Conservation (phyloP, 1,139 yeast genomes). For the Geotrichum cucujoidarum region DNA sequence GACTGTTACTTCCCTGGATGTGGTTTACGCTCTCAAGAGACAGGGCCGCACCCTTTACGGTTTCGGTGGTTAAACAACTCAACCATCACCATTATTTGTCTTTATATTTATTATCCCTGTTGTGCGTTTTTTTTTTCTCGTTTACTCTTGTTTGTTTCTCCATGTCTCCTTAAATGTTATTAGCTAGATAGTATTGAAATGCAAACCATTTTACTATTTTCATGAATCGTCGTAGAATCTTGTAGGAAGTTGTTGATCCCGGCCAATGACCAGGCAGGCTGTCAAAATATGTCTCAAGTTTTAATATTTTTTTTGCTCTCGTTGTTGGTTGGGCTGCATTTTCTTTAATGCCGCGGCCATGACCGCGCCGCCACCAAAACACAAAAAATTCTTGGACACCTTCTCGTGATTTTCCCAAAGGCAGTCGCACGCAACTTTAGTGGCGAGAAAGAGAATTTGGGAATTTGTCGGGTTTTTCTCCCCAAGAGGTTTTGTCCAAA, state of each 20-base stretch:
- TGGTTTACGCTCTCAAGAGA: slow-evolving; percentile 98
- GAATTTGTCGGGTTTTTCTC: too few species aligned
- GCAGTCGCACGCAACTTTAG: too few species aligned
- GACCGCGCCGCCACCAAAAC: too few species aligned
- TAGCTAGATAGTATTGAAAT: background rate
- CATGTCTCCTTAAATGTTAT: background rate
- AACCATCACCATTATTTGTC: background rate
- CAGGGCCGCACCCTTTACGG: slow-evolving; percentile 99
- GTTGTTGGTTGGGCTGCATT: background rate
- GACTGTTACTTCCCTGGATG: slow-evolving; percentile 98
- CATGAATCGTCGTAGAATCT: background rate
- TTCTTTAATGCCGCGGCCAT: too few species aligned
- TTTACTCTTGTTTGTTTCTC: background rate
- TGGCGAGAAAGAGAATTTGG: too few species aligned
- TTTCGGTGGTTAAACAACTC: slow-evolving; percentile 83
- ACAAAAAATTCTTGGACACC: too few species aligned
- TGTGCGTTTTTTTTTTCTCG: background rate
- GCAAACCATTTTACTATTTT: background rate
- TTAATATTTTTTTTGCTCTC: background rate
- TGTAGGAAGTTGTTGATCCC: too few species aligned
- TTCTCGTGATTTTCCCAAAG: too few species aligned
- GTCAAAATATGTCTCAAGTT: too few species aligned
- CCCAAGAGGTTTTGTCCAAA: too few species aligned
- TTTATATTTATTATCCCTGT: background rate
- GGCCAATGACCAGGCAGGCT: too few species aligned